Base-by-base conservation (phyloP, 2,329 filamentous ascomycete species). In the Alternaria sp. region DNA sequence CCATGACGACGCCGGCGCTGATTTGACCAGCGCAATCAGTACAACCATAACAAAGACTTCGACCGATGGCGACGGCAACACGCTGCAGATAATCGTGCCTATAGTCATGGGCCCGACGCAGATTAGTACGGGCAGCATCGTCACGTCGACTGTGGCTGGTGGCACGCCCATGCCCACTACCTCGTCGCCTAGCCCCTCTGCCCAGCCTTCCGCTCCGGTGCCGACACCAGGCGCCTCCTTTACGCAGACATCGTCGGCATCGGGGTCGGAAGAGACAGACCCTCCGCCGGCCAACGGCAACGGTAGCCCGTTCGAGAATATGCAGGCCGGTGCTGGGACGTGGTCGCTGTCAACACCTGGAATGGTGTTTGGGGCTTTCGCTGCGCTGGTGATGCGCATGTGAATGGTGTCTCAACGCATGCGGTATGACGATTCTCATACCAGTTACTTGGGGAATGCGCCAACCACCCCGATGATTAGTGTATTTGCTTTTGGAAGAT, bases 241-340 rank as follows among this genome's bases (percentile, higher is more conserved):
- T 17, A 40, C 36, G n/a, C 36, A 40, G 36, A 40, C 36, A 40
- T 40, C 63, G 6, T 21, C 65, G 8, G 45, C 62, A n/a, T 51
- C 58, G 47, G 51, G 30, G 19, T 57, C 68, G 28, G 44, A 65
- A 50, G 58, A 65, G 55, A 46, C 68, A 23, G 32, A 53, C 17
- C 36, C 45, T 17, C 61, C 67, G 36, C 36, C 36, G 15, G 52
- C 59, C 15, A 68, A 68, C 32, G 67, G 64, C 52, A 70, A 72
- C 30, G 73, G 72, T 17, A 76, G 71, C 43, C 72, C 70, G 6
- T 76, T 76, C 51, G 70, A 71, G 30, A 73, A 75, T 32, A 70
- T 70, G 68, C 69, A 74, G 30, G 72, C 70, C n/a, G 66, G 60
- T 15, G 66, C 69, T 30, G 40, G 44, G 5, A 65, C 46, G 17